Evolutionary conservation across 345 rosid species (phyloP).

Genomic region (Dipteronia dyeriana): DNA sequence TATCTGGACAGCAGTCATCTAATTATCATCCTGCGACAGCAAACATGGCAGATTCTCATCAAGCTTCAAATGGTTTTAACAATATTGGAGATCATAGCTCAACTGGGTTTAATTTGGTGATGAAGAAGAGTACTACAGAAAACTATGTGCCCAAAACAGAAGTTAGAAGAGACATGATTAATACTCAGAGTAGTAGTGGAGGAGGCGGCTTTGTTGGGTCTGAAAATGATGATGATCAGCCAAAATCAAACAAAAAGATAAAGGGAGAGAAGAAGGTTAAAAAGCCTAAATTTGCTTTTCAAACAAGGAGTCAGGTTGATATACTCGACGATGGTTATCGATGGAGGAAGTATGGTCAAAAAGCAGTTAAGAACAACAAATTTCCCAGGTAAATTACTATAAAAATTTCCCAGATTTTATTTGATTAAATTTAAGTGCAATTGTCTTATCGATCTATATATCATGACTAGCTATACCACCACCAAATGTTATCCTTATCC

Average conservation of each 20-base stretch:
- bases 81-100: slow-evolving; percentile 18
- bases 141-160: slow-evolving; percentile 3
- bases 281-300: slow-evolving; percentile 59
- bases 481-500: neutral
- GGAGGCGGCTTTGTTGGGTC: neutral
- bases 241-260: slow-evolving; percentile 20
- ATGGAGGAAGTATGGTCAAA: slow-evolving; percentile 79
- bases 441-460: no score
- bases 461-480: neutral
- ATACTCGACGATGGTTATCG: slow-evolving; percentile 73
- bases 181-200: no score
- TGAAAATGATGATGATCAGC: slow-evolving; percentile 4
- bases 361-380: slow-evolving; percentile 66
- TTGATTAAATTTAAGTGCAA: no score
- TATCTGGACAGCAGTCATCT: slow-evolving; percentile 5
- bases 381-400: slow-evolving; percentile 40
- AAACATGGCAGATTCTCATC: slow-evolving; percentile 16
- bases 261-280: slow-evolving; percentile 46
- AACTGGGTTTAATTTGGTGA: slow-evolving; percentile 30
- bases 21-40: slow-evolving; percentile 14
- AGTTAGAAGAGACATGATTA: neutral
- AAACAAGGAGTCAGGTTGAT: slow-evolving; percentile 68
- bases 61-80: slow-evolving; percentile 9
- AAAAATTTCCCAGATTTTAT: neutral
- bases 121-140: slow-evolving; percentile 25